phyloP scores from a whole-genome alignment of 2,329 filamentous ascomycete species.

The Ambrosiella xylebori region DNA sequence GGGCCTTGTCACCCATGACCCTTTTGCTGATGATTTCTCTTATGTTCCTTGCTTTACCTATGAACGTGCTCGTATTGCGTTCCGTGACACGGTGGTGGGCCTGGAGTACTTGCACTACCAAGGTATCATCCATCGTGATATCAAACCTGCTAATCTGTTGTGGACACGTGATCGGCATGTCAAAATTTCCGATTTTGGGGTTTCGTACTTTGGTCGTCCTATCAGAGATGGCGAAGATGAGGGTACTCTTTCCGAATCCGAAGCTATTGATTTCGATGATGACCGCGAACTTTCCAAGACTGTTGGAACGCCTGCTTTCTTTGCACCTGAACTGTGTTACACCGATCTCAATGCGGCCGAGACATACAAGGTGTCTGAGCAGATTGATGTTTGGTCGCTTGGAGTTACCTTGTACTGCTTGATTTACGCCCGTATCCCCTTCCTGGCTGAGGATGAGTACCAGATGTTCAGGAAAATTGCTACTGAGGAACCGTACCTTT shows the following conservation, averaged over 20 bases:
- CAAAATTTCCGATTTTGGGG: slow-evolving; percentile 97
- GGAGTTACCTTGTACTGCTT: slow-evolving; percentile 93
- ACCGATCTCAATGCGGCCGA: slow-evolving; percentile 50
- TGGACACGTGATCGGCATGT: slow-evolving; percentile 72
- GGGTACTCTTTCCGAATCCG: slow-evolving; percentile 58
- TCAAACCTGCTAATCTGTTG: slow-evolving; percentile 79
- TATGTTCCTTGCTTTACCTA: slow-evolving; percentile 90
- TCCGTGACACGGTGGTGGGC: slow-evolving; percentile 82
- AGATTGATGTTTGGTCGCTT: slow-evolving; percentile 94
- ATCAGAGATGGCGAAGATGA: slow-evolving; percentile 68
- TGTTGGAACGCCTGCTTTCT: slow-evolving; percentile 92
- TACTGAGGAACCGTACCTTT: slow-evolving; percentile 82
- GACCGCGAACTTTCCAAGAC: slow-evolving; percentile 95
- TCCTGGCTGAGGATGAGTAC: slow-evolving; percentile 79
- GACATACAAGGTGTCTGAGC: slow-evolving; percentile 67
- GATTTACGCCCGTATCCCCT: slow-evolving; percentile 84
- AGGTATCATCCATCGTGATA: slow-evolving; percentile 69
- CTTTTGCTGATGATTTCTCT: slow-evolving; percentile 70
- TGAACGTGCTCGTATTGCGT: slow-evolving; percentile 63
- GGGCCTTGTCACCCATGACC: slow-evolving; percentile 34
- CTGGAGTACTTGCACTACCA: slow-evolving; percentile 86
- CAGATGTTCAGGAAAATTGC: slow-evolving; percentile 85
- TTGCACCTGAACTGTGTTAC: slow-evolving; percentile 89
- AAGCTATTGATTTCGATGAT: slow-evolving; percentile 76
- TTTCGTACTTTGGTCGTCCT: slow-evolving; percentile 87